Percentiles rank a stretch among this genome's conserved stretches.
phyloP scores from a whole-genome alignment of 1,284 basidiomycete genomes.

The Cutaneotrichosporon dermatis region DNA sequence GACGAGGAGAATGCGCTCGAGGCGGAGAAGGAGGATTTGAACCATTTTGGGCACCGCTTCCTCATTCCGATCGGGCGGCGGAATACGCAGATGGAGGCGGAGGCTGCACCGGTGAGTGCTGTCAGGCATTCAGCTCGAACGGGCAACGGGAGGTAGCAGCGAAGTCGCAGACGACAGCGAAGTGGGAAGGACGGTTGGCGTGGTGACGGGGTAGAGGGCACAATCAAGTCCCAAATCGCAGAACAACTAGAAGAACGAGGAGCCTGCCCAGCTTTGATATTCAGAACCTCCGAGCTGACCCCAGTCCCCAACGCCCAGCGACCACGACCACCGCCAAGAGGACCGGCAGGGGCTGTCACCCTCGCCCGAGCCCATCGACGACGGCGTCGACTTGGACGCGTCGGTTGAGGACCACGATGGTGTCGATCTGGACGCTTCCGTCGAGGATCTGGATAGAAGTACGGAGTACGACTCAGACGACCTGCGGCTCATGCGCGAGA shows the following conservation, averaged over 20 bases:
- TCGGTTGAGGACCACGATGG: background rate
- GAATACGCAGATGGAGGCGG: conserved; percentile 45
- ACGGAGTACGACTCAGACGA: conserved; percentile 20
- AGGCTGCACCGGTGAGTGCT: conserved; percentile 41
- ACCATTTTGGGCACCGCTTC: conserved; percentile 43
- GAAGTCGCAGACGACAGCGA: too few species aligned
- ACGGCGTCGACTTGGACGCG: conserved; percentile 3
- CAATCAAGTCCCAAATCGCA: too few species aligned
- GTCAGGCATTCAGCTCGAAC: too few species aligned
- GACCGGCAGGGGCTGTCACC: conserved; percentile 23
- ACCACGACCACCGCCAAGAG: conserved; percentile 41
- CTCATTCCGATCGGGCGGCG: conserved; percentile 40
- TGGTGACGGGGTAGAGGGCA: too few species aligned
- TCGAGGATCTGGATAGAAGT: conserved; percentile 19
- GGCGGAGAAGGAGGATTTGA: conserved; percentile 33
- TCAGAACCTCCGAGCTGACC: too few species aligned
- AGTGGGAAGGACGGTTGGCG: too few species aligned
- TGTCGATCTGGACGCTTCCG: conserved; percentile 8
- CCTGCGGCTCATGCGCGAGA: conserved; percentile 15
- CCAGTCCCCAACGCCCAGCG: conserved; percentile 41
- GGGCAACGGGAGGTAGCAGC: too few species aligned
- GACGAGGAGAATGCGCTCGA: conserved; percentile 39
- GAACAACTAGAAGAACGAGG: too few species aligned
- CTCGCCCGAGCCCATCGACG: background rate
- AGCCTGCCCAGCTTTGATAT: too few species aligned